Conservation (phyloP, 768 basidiomycete genomes). For the Hortiboletus campestris region DNA sequence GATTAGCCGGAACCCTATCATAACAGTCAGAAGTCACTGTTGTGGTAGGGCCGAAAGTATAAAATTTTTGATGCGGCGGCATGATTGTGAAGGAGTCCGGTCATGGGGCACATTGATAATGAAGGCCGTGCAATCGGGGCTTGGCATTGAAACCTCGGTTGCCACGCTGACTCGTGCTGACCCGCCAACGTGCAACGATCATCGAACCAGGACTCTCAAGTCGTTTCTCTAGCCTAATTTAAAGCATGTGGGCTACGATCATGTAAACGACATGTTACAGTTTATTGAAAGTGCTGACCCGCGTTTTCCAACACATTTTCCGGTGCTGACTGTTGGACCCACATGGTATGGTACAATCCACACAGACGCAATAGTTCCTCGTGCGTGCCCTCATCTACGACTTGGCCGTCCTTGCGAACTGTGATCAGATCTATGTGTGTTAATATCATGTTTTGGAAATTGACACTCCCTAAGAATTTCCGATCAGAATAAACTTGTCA, state of each 20-base stretch:
- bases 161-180: too few relatives aligned
- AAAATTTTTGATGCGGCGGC: too few relatives aligned
- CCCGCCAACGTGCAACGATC: background rate
- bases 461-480: background rate
- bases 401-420: slow-evolving; percentile 85
- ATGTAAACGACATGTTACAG: background rate
- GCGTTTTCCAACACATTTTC: slow-evolving; percentile 19
- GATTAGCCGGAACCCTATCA: too few relatives aligned
- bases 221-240: too few relatives aligned
- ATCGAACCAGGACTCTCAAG: background rate
- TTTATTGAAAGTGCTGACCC: slow-evolving; percentile 5
- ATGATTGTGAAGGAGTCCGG: too few relatives aligned
- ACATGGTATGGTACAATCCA: slow-evolving; percentile 79
- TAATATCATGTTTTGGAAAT: background rate
- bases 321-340: slow-evolving; percentile 67
- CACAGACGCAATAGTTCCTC: slow-evolving; percentile 71
- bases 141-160: background rate
- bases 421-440: slow-evolving; percentile 75
- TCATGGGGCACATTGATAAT: too few relatives aligned
- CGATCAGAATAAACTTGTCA: slow-evolving; percentile 43
- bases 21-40: too few relatives aligned
- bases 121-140: too few relatives aligned
- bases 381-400: slow-evolving; percentile 93
- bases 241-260: background rate
- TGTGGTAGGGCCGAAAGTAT: too few relatives aligned